Evolutionary conservation across 768 basidiomycete species (phyloP), one percentile per base, ranked within the genome.

Genomic region (Peribolospora kevripleyi): DNA sequence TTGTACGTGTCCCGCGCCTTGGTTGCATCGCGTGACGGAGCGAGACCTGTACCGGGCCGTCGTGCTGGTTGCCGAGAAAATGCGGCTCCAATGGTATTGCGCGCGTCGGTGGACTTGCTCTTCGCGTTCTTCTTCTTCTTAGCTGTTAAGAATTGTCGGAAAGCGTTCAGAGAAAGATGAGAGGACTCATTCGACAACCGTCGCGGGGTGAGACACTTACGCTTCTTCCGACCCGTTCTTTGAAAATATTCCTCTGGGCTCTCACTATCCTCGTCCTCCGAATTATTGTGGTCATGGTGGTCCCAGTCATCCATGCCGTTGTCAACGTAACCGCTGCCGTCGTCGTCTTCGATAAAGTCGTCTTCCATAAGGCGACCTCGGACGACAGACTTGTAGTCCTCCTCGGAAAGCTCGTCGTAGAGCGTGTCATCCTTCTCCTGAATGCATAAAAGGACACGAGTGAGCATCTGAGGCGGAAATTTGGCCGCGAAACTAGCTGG

Each of bases 301-400:
- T 59, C 50, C 81, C 85, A 95, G 63, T 91, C 88, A 56, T 97
- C 93, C 79, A 87, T 80, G 4, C 93, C 93, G 64, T 93, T 85
- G 70, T 98, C 93, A 66, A 81, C 79, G 62, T 98, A 97, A 5
- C 86, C 93, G 10, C 72, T 56, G 75, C 81, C 75, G 38, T 87
- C 87, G 69, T 97, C 93, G 63, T 97, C 93, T 43, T 82, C 80
- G 14, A 97, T 84, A 58, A 98, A 98, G 66, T 98, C 93, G 60
- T 95, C 87, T 60, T 72, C 71, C 57, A 83, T 79, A 6, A 93
- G 73, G 13, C 93, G 74, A 1, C 79, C 78, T 54, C 75, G 75
- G 4, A 98, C 93, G 54, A 98, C 82, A 14, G 74, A 72, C 60
- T 75, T 76, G 67, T 97, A 98, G 61, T 87, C 80, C 7, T 84